Evolutionary conservation across 805 yeast genomes (phyloP), one percentile per base, ranked within the genome.

Genomic region (Cyberlindnera saturnus): DNA sequence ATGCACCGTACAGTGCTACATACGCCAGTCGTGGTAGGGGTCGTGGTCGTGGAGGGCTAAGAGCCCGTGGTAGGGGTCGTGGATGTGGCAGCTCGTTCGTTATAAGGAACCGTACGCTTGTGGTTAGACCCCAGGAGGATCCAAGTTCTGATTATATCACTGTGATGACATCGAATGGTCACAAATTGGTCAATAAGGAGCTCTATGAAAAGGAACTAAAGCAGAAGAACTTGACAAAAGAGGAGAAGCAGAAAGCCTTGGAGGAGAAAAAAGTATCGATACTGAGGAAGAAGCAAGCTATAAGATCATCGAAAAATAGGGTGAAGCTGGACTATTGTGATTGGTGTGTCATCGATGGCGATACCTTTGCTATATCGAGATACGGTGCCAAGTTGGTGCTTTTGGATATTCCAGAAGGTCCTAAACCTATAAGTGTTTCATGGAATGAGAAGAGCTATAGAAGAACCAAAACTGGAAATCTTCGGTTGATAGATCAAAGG

Each of bases 251-350:
- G n/a, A 39, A 52, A 28, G 56, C 60, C 26, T 38, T 57, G 19
- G 28, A 38, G 8, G 56, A 50, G 26, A 52, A 55, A 15, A 55
- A 49, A 19, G 30, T 31, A 3, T 46, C 40, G 30, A 46, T 51
- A 1, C 30, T 32, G 11, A 34, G 34, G n/a, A 50, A 56, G 36
- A 55, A 55, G 39, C 39, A 48, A 16, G 57, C 58, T 37, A 17
- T 45, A 2, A 50, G 57, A 30, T 39, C 49, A 2, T 49, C 56
- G 34, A 53, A 60, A 42, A 66, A 71, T 42, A 62, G 64, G 44
- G 55, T 56, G 6, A 62, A 63, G 39, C 64, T 70, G 35, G 76
- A 70, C 40, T 56, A 60, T 44, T 68, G 71, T 42, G 82, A 79
- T 50, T 62, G 81, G 33, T 50, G 70, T 9, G 39, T 52, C 13